These are phyloP conservation scores for Xylaria sp. DNA, from an alignment of 2,329 filamentous ascomycete genomes.

Conservation along the genomic window DNA sequence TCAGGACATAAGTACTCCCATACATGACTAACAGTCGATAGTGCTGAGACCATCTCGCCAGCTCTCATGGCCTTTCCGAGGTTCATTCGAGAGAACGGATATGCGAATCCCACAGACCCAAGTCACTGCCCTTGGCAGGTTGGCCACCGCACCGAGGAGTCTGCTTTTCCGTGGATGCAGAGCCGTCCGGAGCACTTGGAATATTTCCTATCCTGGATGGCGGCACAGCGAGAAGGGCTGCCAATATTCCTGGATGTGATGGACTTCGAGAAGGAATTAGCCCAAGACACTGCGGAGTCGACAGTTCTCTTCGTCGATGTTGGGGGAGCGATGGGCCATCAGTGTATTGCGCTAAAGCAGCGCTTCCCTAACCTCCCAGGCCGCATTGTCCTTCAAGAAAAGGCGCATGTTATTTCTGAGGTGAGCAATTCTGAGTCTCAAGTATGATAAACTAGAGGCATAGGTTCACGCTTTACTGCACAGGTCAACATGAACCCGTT, in stretches of 20 bases:
- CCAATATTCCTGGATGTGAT: constrained; percentile 22
- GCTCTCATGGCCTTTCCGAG: constrained; percentile 21
- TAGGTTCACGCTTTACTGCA: too few relatives aligned
- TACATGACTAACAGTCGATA: not conserved
- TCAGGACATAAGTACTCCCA: not conserved
- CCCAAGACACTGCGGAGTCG: constrained; percentile 1
- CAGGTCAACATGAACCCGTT: not conserved
- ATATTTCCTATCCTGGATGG: constrained; percentile 25
- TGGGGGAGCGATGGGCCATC: constrained; percentile 27
- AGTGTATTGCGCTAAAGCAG: constrained; percentile 21
- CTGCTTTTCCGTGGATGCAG: constrained; percentile 20
- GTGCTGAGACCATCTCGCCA: constrained; percentile 14
- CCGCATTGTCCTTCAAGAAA: constrained; percentile 29
- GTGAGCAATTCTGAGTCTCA: too few relatives aligned
- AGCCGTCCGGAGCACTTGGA: constrained; percentile 17
- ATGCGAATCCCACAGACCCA: constrained; percentile 14
- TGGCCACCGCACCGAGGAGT: constrained; percentile 12
- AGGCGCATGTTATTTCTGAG: constrained; percentile 16
- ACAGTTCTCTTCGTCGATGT: constrained; percentile 30
- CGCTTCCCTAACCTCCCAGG: constrained; percentile 22
- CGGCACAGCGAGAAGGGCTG: constrained; percentile 19
- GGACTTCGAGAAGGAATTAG: constrained; percentile 23
- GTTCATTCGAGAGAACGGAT: constrained; percentile 23
- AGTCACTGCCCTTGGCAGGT: constrained; percentile 17
- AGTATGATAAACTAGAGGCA: too few relatives aligned